These are phyloP conservation scores for Guillardia theta DNA, from an alignment of 78 protist genomes.

Conservation along the genomic window DNA sequence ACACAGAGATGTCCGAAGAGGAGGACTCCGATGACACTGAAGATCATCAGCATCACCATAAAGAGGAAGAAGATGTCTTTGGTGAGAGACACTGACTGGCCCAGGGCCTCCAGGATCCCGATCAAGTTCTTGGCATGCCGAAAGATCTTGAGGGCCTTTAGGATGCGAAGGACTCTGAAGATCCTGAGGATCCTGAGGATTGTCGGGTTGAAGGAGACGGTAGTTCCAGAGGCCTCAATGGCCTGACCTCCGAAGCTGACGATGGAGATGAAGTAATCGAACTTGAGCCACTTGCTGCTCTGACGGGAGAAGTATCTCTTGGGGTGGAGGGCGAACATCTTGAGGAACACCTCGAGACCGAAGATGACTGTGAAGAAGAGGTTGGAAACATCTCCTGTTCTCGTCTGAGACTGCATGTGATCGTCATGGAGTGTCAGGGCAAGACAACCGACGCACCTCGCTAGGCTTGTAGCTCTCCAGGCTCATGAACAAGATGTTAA, in stretches of 20 bases:
- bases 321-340: not conserved
- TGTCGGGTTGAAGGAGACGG: not conserved
- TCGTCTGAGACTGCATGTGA: not conserved
- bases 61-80: not conserved
- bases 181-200: not conserved
- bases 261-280: not conserved
- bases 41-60: not conserved
- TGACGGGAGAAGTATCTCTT: not conserved
- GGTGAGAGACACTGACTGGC: not conserved
- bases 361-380: constrained; percentile 14
- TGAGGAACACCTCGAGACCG: not conserved
- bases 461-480: not conserved
- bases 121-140: not conserved
- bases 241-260: not conserved
- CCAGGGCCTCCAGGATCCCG: not conserved
- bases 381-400: not conserved
- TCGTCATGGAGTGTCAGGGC: too few species aligned
- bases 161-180: constrained; percentile 23
- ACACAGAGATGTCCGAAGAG: not conserved
- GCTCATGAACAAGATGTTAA: not conserved
- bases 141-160: not conserved
- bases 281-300: not conserved
- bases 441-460: too few species aligned
- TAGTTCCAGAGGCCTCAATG: not conserved
- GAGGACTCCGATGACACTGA: not conserved